These are phyloP conservation scores for Carpinus fangiana DNA, from an alignment of 306 rosid species.

Conservation along the genomic window DNA sequence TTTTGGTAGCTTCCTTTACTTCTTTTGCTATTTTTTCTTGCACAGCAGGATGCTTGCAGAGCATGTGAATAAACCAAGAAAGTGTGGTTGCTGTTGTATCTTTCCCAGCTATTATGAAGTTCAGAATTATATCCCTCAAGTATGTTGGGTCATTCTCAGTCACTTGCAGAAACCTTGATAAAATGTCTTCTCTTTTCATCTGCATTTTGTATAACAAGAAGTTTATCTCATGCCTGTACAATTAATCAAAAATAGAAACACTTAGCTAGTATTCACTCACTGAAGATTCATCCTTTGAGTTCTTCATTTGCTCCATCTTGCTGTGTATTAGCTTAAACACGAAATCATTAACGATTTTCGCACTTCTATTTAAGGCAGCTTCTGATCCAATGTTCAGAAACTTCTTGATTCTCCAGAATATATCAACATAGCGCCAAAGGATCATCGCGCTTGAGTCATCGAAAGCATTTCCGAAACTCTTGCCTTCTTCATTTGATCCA, in stretches of 20 bases:
- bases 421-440: conserved; percentile 65
- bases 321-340: conserved; percentile 50
- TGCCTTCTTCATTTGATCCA: conserved; percentile 75
- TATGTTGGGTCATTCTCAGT: conserved; percentile 38
- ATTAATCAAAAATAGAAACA: conserved; percentile 16
- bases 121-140: conserved; percentile 66
- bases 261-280: conserved; percentile 39
- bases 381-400: conserved; percentile 71
- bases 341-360: conserved; percentile 45
- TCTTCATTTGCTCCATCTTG: conserved; percentile 51
- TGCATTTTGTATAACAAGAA: conserved; percentile 27
- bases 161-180: conserved; percentile 68
- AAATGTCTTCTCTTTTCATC: conserved; percentile 56
- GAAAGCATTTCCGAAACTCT: conserved; percentile 53
- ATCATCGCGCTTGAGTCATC: conserved; percentile 61
- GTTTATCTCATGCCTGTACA: conserved; percentile 4
- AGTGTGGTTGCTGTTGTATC: conserved; percentile 73
- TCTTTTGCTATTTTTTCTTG: conserved; percentile 68
- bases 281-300: conserved; percentile 31
- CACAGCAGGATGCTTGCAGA: conserved; percentile 60
- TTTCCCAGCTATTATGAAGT: conserved; percentile 70
- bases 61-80: conserved; percentile 73
- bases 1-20: conserved; percentile 48
- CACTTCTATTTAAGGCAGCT: conserved; percentile 42
- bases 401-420: conserved; percentile 72